These are phyloP conservation scores for Cicer bijugum DNA, from an alignment of 306 rosid species.

Conservation along the genomic window DNA sequence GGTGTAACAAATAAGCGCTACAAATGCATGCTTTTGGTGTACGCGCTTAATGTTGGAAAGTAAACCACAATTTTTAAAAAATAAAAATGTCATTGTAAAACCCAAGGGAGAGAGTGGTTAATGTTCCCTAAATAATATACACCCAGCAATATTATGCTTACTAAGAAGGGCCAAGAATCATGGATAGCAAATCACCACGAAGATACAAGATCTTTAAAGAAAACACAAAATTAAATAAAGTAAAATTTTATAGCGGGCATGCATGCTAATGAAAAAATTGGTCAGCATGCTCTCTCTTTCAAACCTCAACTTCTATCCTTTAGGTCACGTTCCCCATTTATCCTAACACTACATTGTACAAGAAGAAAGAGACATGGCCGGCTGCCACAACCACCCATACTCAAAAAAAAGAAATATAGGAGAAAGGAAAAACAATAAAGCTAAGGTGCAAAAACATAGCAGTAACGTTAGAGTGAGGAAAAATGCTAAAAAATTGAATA, in stretches of 20 bases:
- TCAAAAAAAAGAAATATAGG: slow-evolving; percentile 14
- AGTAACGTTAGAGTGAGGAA: slow-evolving; percentile 40
- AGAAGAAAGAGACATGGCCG: slow-evolving; percentile 50
- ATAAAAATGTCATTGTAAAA: too few relatives aligned
- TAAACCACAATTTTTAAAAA: too few relatives aligned
- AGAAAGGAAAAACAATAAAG: slow-evolving; percentile 15
- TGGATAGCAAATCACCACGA: slow-evolving; percentile 28
- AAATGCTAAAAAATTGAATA: slow-evolving; percentile 47
- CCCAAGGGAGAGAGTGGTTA: background rate
- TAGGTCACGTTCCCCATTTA: slow-evolving; percentile 40
- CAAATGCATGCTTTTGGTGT: too few relatives aligned
- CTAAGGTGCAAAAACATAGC: slow-evolving; percentile 39
- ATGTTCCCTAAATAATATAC: background rate
- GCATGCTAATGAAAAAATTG: slow-evolving; percentile 71
- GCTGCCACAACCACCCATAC: slow-evolving; percentile 45
- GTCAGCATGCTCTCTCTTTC: slow-evolving; percentile 69
- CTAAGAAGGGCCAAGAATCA: slow-evolving; percentile 27
- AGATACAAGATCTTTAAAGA: background rate
- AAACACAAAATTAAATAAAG: slow-evolving; percentile 23
- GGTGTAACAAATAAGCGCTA: too few relatives aligned
- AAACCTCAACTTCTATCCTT: slow-evolving; percentile 37
- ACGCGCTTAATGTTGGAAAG: too few relatives aligned
- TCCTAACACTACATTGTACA: slow-evolving; percentile 60
- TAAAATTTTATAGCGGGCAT: slow-evolving; percentile 32
- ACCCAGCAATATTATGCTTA: slow-evolving; percentile 11